phyloP scores from a whole-genome alignment of 176 grass and related monocot genomes.

The Microstegium vimineum region DNA sequence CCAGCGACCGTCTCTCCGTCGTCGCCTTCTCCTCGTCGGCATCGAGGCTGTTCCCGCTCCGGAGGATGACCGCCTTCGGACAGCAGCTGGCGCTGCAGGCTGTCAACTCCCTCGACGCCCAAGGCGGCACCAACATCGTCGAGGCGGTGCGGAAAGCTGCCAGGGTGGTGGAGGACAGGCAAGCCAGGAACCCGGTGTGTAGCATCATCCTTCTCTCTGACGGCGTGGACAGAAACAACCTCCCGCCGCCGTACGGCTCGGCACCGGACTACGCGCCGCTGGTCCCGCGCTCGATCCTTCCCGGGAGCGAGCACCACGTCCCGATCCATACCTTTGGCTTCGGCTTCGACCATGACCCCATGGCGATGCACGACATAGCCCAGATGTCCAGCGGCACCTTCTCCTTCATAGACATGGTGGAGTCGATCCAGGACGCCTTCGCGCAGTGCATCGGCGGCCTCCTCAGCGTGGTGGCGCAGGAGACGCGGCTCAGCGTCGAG shows the following conservation, averaged over 20 bases:
- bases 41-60: slow-evolving; percentile 49
- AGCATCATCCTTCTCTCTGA: slow-evolving; percentile 82
- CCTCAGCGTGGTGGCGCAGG: slow-evolving; percentile 58
- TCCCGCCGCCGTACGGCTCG: neutral
- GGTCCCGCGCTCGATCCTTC: slow-evolving; percentile 47
- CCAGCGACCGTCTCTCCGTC: slow-evolving; percentile 65
- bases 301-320: slow-evolving; percentile 28
- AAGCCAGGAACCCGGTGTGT: slow-evolving; percentile 51
- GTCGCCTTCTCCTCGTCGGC: slow-evolving; percentile 55
- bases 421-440: slow-evolving; percentile 64
- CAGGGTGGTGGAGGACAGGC: slow-evolving; percentile 56
- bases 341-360: slow-evolving; percentile 56
- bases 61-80: slow-evolving; percentile 49
- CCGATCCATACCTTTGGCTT: slow-evolving; percentile 71
- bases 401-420: slow-evolving; percentile 58
- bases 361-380: slow-evolving; percentile 45
- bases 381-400: slow-evolving; percentile 62
- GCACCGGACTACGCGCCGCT: slow-evolving; percentile 36
- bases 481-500: slow-evolving; percentile 36
- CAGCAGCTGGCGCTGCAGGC: slow-evolving; percentile 41
- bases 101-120: slow-evolving; percentile 36
- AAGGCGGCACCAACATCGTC: slow-evolving; percentile 63
- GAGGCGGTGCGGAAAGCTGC: slow-evolving; percentile 50
- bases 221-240: slow-evolving; percentile 41
- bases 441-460: slow-evolving; percentile 69